A percentile compares a stretch with the other conserved stretches of the same genome.
Conservation (phyloP, 768 basidiomycete species). For the Hypholoma sublateritium region DNA sequence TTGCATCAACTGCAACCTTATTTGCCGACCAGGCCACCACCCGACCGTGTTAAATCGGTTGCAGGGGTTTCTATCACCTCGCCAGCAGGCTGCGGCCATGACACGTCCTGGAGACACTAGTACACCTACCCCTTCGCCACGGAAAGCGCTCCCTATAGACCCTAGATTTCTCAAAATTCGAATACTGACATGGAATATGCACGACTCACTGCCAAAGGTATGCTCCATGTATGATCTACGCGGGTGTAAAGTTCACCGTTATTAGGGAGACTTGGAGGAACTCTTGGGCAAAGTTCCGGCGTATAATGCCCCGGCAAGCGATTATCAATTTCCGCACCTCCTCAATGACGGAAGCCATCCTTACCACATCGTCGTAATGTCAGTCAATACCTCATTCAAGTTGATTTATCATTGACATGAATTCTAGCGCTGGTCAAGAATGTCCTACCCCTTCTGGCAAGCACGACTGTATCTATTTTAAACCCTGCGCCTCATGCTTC, state of each 20-base stretch:
- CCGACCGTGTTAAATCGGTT: conserved; percentile 46
- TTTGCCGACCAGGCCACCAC: conserved; percentile 24
- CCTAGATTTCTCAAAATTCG: conserved; percentile 61
- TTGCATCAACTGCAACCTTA: background rate
- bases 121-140: conserved; percentile 17
- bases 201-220: conserved; percentile 78
- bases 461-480: background rate
- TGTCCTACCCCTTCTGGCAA: conserved; percentile 78
- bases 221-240: background rate
- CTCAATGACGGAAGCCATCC: conserved; percentile 57
- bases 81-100: conserved; percentile 6
- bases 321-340: conserved; percentile 46
- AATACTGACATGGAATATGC: conserved; percentile 85
- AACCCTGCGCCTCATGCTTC: background rate
- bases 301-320: conserved; percentile 28
- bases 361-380: conserved; percentile 81
- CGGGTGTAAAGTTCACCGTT: background rate
- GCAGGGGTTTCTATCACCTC: conserved; percentile 48
- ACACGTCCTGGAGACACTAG: conserved; percentile 10
- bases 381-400: conserved; percentile 24
- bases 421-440: conserved; percentile 62
- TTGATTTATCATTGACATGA: conserved; percentile 8
- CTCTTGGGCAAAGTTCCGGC: conserved; percentile 62
- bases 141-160: conserved; percentile 13
- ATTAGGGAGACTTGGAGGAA: conserved; percentile 72